Conservation (phyloP, 148 eudicot species). For the Fagopyrum homotropicum region DNA sequence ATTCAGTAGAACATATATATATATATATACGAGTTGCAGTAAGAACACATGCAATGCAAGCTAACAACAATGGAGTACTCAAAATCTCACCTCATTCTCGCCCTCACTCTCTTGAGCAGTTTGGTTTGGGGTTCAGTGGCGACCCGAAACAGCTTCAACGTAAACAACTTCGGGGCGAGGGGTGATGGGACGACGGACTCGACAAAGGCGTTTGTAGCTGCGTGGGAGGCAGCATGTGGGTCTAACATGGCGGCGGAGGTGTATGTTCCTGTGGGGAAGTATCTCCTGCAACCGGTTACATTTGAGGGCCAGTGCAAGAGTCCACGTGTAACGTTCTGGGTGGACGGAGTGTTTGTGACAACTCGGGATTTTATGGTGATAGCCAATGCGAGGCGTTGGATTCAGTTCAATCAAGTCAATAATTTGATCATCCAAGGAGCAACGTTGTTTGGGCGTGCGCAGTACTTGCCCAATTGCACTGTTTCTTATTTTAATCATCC, state of each 20-base stretch:
- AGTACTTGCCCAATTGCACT: conserved; percentile 39
- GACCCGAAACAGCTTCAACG: not conserved
- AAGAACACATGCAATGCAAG: too few species aligned
- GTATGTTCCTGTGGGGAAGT: conserved; percentile 20
- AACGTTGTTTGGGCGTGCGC: conserved; percentile 31
- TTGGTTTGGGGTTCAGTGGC: not conserved
- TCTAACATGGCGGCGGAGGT: not conserved
- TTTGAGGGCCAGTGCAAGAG: conserved; percentile 35
- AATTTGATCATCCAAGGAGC: conserved; percentile 37
- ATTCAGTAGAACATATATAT: not conserved
- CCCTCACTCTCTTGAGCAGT: not conserved
- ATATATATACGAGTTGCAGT: not conserved
- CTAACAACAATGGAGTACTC: not conserved
- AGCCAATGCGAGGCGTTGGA: conserved; percentile 21
- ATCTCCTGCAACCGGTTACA: conserved; percentile 15
- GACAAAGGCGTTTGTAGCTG: conserved; percentile 20
- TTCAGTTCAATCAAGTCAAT: conserved; percentile 24
- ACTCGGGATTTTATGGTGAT: conserved; percentile 18
- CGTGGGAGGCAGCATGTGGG: conserved; percentile 29
- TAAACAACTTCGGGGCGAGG: conserved; percentile 22
- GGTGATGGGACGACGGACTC: conserved; percentile 22
- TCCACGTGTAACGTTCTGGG: conserved; percentile 16
- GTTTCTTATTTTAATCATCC: not conserved
- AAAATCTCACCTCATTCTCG: not conserved
- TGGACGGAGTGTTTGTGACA: conserved; percentile 37